These are phyloP conservation scores for Ophiostoma triangulosporum DNA, from an alignment of 2,329 filamentous ascomycete genomes.

Conservation along the genomic window DNA sequence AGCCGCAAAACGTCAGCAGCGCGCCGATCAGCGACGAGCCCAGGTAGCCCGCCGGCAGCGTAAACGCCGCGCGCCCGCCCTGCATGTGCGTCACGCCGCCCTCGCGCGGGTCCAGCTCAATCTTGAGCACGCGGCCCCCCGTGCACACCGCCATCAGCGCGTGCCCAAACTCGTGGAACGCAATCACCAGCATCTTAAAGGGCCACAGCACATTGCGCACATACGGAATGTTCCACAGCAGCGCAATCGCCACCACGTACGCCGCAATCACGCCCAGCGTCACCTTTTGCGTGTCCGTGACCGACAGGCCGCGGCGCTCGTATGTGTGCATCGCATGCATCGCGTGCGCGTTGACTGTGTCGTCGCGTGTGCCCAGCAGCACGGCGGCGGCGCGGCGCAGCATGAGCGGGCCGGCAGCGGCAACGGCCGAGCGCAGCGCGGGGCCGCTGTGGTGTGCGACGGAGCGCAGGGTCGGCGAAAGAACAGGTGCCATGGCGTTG, in stretches of 20 bases:
- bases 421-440: conserved; percentile 7
- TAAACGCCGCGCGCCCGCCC: conserved; percentile 56
- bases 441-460: conserved; percentile 7
- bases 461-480: conserved; percentile 9
- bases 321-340: neutral
- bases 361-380: neutral
- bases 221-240: conserved; percentile 70
- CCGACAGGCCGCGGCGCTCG: conserved; percentile 26
- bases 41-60: conserved; percentile 64
- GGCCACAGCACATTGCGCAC: conserved; percentile 65
- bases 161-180: conserved; percentile 70
- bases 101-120: conserved; percentile 61
- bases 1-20: conserved; percentile 65
- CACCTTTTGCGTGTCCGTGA: conserved; percentile 55
- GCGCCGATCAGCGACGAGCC: conserved; percentile 67
- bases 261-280: conserved; percentile 52
- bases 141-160: conserved; percentile 60
- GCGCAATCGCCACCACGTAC: conserved; percentile 52
- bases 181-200: conserved; percentile 79
- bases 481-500: conserved; percentile 9
- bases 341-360: neutral
- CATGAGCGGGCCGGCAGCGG: conserved; percentile 9
- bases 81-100: conserved; percentile 68
- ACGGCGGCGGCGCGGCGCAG: neutral
- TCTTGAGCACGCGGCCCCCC: conserved; percentile 46